Percentiles rank a stretch among this genome's conserved stretches.
phyloP scores from a whole-genome alignment of 129 eudicot genomes.

The Mikania micrantha region DNA sequence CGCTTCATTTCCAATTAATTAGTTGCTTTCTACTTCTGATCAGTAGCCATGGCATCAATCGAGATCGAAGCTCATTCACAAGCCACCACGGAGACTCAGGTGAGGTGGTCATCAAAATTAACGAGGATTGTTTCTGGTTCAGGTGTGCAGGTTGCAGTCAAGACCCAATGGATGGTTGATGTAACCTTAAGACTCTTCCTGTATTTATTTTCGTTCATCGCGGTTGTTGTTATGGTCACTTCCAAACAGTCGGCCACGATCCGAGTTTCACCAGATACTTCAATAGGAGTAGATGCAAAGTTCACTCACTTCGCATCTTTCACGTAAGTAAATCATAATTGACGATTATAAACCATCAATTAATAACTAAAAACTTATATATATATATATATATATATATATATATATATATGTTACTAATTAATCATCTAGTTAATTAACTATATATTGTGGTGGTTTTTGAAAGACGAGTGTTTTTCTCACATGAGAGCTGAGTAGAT shows the following conservation, averaged over 20 bases:
- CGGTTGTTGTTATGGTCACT: slow-evolving; percentile 8
- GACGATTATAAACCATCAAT: too few species aligned
- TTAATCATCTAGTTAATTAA: too few species aligned
- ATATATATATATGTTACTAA: too few species aligned
- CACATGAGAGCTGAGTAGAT: too few species aligned
- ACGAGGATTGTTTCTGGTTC: slow-evolving; percentile 1
- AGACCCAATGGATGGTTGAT: slow-evolving; percentile 12
- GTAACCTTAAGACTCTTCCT: slow-evolving; percentile 8
- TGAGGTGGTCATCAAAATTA: slow-evolving; percentile 12
- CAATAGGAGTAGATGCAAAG: background rate
- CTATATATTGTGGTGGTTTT: too few species aligned
- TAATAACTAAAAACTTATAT: too few species aligned
- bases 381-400: too few species aligned
- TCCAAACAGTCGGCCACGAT: slow-evolving; percentile 1
- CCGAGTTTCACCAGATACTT: background rate
- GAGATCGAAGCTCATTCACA: background rate
- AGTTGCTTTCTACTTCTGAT: background rate
- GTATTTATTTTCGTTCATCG: background rate
- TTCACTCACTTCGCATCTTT: slow-evolving; percentile 14
- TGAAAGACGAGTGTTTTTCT: too few species aligned
- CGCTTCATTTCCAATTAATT: background rate
- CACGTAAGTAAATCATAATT: slow-evolving; percentile 3
- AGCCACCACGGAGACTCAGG: slow-evolving; percentile 1
- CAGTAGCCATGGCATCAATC: slow-evolving; percentile 4
- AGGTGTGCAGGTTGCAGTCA: background rate